These are phyloP conservation scores for Fusarium chlamydosporum DNA, from an alignment of 2,329 filamentous ascomycete genomes.

Conservation along the genomic window DNA sequence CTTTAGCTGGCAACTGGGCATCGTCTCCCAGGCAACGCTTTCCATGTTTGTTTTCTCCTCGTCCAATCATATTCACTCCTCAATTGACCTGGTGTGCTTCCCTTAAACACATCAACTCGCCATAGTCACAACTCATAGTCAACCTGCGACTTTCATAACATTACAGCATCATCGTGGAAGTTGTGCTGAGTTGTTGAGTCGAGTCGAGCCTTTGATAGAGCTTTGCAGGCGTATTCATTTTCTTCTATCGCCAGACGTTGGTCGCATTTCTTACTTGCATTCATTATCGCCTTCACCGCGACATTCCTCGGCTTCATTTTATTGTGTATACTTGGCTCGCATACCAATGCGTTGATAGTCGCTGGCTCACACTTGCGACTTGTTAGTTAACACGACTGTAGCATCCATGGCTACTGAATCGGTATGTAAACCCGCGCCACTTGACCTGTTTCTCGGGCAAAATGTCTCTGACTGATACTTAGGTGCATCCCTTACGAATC, in stretches of 20 bases:
- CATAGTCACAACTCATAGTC: constrained; percentile 31
- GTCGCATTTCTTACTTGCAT: constrained; percentile 49
- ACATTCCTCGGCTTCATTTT: constrained; percentile 52
- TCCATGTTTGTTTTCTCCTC: constrained; percentile 53
- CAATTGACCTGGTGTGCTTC: constrained; percentile 43
- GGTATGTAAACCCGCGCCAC: constrained; percentile 53
- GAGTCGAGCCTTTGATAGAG: constrained; percentile 48
- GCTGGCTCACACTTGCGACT: constrained; percentile 44
- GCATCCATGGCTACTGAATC: constrained; percentile 56
- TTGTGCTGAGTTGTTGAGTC: constrained; percentile 36
- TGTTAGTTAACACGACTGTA: constrained; percentile 47
- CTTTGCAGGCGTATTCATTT: constrained; percentile 43
- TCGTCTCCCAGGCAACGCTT: constrained; percentile 51
- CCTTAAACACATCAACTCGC: constrained; percentile 55
- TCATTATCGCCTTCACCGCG: constrained; percentile 42
- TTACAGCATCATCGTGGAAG: constrained; percentile 47
- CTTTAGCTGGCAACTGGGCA: constrained; percentile 30
- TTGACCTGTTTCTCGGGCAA: constrained; percentile 33
- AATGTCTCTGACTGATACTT: constrained; percentile 47
- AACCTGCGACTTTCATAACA: constrained; percentile 46
- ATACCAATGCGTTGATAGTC: constrained; percentile 56
- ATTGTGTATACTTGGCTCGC: constrained; percentile 45
- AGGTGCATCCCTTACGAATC: constrained; percentile 85
- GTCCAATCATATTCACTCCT: constrained; percentile 50
- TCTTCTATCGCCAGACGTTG: constrained; percentile 44